Evolutionary conservation across 805 yeast genomes (phyloP).

Genomic region (baker's yeast (Saccharomyces cerevisiae)): DNA sequence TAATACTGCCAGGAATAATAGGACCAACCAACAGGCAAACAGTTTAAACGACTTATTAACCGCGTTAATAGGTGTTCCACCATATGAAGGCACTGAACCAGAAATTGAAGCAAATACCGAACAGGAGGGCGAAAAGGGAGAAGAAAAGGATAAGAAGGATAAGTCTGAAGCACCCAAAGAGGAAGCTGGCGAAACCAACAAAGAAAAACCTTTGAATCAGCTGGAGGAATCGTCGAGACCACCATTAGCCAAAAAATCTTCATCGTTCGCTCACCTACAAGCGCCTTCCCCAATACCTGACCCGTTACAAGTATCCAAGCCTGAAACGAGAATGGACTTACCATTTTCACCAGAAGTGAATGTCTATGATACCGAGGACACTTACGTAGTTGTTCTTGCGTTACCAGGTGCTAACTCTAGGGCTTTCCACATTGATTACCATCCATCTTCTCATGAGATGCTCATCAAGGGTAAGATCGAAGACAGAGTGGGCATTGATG

Average conservation of each 20-base stretch:
- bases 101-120: conserved; percentile 3
- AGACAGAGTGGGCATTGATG: conserved; percentile 34
- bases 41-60: conserved; percentile 14
- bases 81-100: conserved; percentile 5
- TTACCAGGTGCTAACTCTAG: conserved; percentile 52
- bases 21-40: conserved; percentile 4
- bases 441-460: conserved; percentile 48
- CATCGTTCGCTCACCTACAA: conserved; percentile 17
- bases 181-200: background rate
- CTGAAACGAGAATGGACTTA: conserved; percentile 33
- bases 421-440: conserved; percentile 48
- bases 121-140: conserved; percentile 3
- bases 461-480: conserved; percentile 43
- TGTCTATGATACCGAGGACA: conserved; percentile 42
- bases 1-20: conserved; percentile 6
- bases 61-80: conserved; percentile 17
- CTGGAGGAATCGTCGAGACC: conserved; percentile 1
- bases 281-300: conserved; percentile 32
- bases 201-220: background rate
- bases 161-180: background rate
- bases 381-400: conserved; percentile 42
- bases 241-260: conserved; percentile 2
- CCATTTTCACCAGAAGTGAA: conserved; percentile 55
- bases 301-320: conserved; percentile 40
- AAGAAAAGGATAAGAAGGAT: background rate